Percentiles rank a stretch among this genome's conserved stretches.
These are phyloP conservation scores for Piedraia hortae DNA, from an alignment of 2,329 filamentous ascomycete species.

Conservation along the genomic window DNA sequence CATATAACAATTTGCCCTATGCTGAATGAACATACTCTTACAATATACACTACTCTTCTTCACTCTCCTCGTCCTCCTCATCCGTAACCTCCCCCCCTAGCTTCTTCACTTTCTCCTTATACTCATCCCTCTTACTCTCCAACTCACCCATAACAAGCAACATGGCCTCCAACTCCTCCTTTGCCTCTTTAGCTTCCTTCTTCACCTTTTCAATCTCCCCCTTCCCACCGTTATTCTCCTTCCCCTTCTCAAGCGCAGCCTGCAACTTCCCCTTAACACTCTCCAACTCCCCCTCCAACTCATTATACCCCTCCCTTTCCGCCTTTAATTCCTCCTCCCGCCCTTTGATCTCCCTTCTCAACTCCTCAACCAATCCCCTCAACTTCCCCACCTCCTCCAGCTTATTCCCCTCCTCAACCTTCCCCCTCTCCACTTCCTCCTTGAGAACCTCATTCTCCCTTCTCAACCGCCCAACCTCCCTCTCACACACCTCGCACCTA, in stretches of 20 bases:
- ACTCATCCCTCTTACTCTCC: conserved; percentile 16
- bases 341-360: conserved; percentile 8
- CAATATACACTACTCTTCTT: conserved; percentile 8
- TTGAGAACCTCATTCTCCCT: conserved; percentile 4
- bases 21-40: too few relatives aligned
- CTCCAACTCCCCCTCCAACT: conserved; percentile 10
- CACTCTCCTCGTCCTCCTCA: conserved; percentile 10
- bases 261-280: conserved; percentile 3
- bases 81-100: conserved; percentile 10
- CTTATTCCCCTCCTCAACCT: conserved; percentile 15
- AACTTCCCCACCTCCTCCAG: conserved; percentile 12
- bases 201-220: conserved; percentile 5
- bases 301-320: conserved; percentile 9
- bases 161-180: conserved; percentile 21
- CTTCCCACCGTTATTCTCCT: conserved; percentile 3
- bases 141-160: conserved; percentile 22
- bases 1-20: too few relatives aligned
- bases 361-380: conserved; percentile 5
- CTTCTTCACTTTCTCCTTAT: conserved; percentile 6
- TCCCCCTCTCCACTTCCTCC: conserved; percentile 5
- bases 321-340: conserved; percentile 10
- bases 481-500: conserved; percentile 3
- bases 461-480: conserved; percentile 3
- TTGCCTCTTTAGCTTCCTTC: conserved; percentile 15
- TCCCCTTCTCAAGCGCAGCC: not conserved